Percentiles rank a stretch among this genome's conserved stretches.
These are phyloP conservation scores for Pisolithus sp. DNA, from an alignment of 768 basidiomycete genomes.

Conservation along the genomic window DNA sequence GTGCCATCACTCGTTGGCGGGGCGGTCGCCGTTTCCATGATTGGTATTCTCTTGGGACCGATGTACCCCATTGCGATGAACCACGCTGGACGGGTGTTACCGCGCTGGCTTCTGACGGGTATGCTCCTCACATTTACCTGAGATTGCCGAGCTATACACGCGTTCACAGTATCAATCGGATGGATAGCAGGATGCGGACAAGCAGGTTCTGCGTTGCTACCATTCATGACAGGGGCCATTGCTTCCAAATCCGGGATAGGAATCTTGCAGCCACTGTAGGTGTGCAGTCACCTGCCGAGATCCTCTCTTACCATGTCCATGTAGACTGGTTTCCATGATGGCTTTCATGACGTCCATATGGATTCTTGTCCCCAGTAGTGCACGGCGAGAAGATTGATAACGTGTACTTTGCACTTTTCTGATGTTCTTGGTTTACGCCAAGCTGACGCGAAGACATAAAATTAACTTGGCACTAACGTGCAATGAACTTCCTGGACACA, in stretches of 20 bases:
- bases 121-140: background rate
- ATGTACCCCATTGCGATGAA: constrained; percentile 61
- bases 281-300: background rate
- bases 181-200: constrained; percentile 68
- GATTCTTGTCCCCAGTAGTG: constrained; percentile 33
- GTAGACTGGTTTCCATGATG: constrained; percentile 36
- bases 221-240: constrained; percentile 68
- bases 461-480: too few relatives aligned
- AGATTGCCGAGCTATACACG: background rate
- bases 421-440: too few relatives aligned
- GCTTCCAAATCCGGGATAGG: constrained; percentile 51
- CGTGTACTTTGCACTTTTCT: background rate
- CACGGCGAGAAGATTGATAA: constrained; percentile 11
- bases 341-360: constrained; percentile 35
- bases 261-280: constrained; percentile 32
- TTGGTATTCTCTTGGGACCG: constrained; percentile 49
- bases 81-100: constrained; percentile 59
- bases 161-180: constrained; percentile 42
- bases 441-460: too few relatives aligned
- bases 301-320: background rate
- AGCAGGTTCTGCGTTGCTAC: constrained; percentile 64
- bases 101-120: constrained; percentile 59
- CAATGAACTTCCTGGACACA: too few relatives aligned
- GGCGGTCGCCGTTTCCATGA: constrained; percentile 49
- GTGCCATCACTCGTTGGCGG: constrained; percentile 47